Base-by-base conservation (phyloP, 768 basidiomycete genomes). In the Royoungia palumana region DNA sequence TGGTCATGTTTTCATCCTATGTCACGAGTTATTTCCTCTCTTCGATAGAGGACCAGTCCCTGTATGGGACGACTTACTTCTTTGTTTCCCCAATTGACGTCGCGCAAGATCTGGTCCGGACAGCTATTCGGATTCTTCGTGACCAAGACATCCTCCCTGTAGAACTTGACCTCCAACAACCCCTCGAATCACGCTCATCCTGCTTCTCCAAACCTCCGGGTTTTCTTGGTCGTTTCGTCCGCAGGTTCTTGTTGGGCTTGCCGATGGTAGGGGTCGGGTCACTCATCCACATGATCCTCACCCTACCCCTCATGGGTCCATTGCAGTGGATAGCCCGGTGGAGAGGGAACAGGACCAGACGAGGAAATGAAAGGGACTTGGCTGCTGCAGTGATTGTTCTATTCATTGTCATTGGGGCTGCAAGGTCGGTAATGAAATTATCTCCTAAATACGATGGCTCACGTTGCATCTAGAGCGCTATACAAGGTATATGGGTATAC, bases 261-360 rank as follows among this genome's bases (percentile, higher is more conserved):
- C 88, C 89, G 24, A 74, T 90, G 48, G 76, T 92, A 12, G 88
- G 89, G 10, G 87, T 85, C 35, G 81, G 81, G 17, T 89, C 86
- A 14, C 65, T 91, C 36, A 77, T 89, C 16, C 85, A 87, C 45
- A 79, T 88, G 78, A 66, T 91, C 14, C 53, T 82, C 58, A 79
- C 85, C 4, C 62, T 82, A 7, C 85, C 82, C 20, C 64, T 85
- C 47, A 72, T 87, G 39, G 80, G 76, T 0, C 87, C 87, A 13
- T 63, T 89, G 35, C 85, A 87, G 43, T 83, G 82, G 76, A 56
- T 89, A 36, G 83, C 84, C 24, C 78, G 85, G 20, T 82, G 81
- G 57, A 71, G 85, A 51, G 79, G 78, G 3, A 76, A 78, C 42
- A 75, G 75, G 42, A 70, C 80, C 19, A 50, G 66, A 59, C 75